Percentiles rank a stretch among this genome's conserved stretches.
Conservation (phyloP, 768 basidiomycete species). For the Agaricus blazei region DNA sequence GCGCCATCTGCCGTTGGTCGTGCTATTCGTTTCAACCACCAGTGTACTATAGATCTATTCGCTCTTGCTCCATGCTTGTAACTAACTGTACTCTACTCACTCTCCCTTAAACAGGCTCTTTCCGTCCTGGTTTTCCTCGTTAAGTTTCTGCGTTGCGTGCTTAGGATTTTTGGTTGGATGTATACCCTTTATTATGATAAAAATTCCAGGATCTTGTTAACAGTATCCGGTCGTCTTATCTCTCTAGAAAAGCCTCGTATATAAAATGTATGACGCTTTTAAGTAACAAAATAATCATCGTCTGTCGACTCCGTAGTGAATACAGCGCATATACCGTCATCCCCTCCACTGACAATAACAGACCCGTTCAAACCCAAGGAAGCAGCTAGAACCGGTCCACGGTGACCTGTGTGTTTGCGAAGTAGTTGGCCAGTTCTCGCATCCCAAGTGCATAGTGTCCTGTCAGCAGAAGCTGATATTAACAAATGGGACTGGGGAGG, state of each 20-base stretch:
- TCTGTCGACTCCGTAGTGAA: conserved; percentile 61
- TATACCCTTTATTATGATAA: too few relatives aligned
- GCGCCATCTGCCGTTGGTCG: too few relatives aligned
- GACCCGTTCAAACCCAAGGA: conserved; percentile 66
- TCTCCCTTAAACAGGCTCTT: too few relatives aligned
- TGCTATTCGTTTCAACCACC: too few relatives aligned
- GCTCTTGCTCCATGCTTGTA: too few relatives aligned
- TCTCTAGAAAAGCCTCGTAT: neutral
- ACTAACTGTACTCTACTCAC: too few relatives aligned
- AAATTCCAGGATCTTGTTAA: neutral
- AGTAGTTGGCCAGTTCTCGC: conserved; percentile 76
- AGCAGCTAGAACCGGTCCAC: conserved; percentile 68
- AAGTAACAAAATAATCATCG: conserved; percentile 17
- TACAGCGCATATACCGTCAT: conserved; percentile 84
- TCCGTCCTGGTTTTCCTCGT: too few relatives aligned
- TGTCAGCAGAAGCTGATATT: conserved; percentile 85
- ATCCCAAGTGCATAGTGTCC: conserved; percentile 88
- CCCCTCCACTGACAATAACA: conserved; percentile 82
- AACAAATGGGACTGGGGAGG: conserved; percentile 71
- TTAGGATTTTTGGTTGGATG: too few relatives aligned
- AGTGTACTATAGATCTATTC: too few relatives aligned
- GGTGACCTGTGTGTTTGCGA: conserved; percentile 80
- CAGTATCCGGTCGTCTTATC: neutral
- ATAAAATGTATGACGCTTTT: neutral
- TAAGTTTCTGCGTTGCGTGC: too few relatives aligned